Conservation (phyloP, 2,329 filamentous ascomycete species). For the Sodiomyces alkalinus region DNA sequence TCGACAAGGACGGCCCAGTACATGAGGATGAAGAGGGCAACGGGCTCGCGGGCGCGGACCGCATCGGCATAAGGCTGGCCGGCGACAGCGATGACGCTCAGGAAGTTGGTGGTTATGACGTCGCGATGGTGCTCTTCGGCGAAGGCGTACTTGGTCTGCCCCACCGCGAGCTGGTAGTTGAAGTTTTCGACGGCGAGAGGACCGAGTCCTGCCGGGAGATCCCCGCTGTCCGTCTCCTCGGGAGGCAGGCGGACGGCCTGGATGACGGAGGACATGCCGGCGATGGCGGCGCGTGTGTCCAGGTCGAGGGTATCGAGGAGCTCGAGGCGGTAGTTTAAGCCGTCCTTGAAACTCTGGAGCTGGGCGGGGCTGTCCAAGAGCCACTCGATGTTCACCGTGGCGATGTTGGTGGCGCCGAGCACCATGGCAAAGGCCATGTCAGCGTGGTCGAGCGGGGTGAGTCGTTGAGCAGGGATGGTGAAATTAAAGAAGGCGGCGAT, state of each 20-base stretch:
- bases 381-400: constrained; percentile 1
- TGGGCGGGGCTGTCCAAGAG: constrained; percentile 1
- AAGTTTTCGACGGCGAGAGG: constrained; percentile 1
- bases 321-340: not conserved
- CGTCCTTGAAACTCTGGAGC: not conserved
- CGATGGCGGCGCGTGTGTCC: constrained; percentile 2
- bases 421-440: constrained; percentile 3
- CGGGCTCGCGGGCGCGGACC: constrained; percentile 15
- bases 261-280: not conserved
- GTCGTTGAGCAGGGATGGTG: not conserved
- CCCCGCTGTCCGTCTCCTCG: not conserved
- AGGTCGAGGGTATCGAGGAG: constrained; percentile 3
- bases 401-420: constrained; percentile 1
- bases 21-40: constrained; percentile 21
- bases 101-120: constrained; percentile 14
- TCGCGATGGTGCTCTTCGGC: constrained; percentile 17
- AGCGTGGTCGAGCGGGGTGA: constrained; percentile 2
- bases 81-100: constrained; percentile 14
- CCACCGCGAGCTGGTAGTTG: constrained; percentile 2
- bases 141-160: constrained; percentile 13
- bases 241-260: not conserved
- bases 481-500: constrained; percentile 3
- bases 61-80: constrained; percentile 16
- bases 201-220: too few species aligned
- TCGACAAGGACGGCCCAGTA: constrained; percentile 22